Percentiles rank a stretch among this genome's conserved stretches.
Conservation (phyloP, 2,329 filamentous ascomycete genomes). For the Rhinocladiella mackenziei region DNA sequence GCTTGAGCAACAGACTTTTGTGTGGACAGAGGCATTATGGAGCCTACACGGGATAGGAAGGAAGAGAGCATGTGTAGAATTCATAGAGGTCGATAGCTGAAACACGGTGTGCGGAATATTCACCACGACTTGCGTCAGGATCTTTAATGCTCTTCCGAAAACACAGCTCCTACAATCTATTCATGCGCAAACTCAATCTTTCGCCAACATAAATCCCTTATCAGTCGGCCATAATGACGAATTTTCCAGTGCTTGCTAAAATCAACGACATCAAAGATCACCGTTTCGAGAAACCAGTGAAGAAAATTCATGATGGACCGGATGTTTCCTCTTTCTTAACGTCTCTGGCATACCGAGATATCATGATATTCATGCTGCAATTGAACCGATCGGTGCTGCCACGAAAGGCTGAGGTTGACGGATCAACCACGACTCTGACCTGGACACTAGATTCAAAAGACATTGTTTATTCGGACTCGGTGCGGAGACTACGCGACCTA, state of each 20-base stretch:
- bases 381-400: slow-evolving; percentile 85
- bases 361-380: slow-evolving; percentile 82
- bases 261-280: slow-evolving; percentile 37
- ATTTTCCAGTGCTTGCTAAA: slow-evolving; percentile 8
- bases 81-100: too few species aligned
- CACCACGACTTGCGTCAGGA: too few species aligned
- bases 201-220: not conserved
- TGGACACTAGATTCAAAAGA: slow-evolving; percentile 47
- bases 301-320: slow-evolving; percentile 77
- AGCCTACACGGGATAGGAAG: not conserved
- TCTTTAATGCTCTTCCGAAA: too few species aligned
- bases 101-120: too few species aligned
- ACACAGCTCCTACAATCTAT: too few species aligned
- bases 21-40: slow-evolving; percentile 6
- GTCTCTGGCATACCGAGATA: slow-evolving; percentile 79
- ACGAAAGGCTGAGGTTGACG: slow-evolving; percentile 42
- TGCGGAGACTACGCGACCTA: slow-evolving; percentile 63
- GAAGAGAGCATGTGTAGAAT: too few species aligned
- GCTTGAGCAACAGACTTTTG: not conserved
- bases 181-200: not conserved
- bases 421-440: slow-evolving; percentile 45
- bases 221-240: slow-evolving; percentile 7
- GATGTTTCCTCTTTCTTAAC: slow-evolving; percentile 78
- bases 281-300: slow-evolving; percentile 64
- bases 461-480: slow-evolving; percentile 51